Percentiles rank a stretch among this genome's conserved stretches.
Evolutionary conservation across 2,329 filamentous ascomycete genomes (phyloP).

Genomic region (Huntiella decipiens): DNA sequence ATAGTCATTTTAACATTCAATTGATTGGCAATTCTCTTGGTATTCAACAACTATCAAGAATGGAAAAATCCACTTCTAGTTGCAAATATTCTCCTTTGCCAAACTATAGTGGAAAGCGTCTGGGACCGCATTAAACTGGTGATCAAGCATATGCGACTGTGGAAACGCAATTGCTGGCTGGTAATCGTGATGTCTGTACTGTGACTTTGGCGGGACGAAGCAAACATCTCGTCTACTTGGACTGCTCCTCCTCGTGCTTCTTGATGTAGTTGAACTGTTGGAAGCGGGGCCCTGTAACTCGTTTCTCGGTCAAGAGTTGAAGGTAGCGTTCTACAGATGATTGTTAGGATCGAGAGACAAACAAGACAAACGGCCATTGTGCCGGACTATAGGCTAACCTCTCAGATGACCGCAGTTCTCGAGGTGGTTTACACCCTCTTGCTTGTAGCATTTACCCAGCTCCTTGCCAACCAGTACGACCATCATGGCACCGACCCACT

Average conservation of each 20-base stretch:
- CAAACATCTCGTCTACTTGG: background rate
- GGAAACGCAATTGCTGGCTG: constrained; percentile 7
- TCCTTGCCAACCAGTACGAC: constrained; percentile 64
- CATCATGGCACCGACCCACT: constrained; percentile 87
- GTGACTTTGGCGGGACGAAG: background rate
- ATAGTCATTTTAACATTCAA: too few relatives aligned
- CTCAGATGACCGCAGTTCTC: constrained; percentile 69
- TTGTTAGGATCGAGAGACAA: constrained; percentile 8
- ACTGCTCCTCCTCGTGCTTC: constrained; percentile 24
- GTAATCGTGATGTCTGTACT: constrained; percentile 9
- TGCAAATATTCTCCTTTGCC: too few relatives aligned
- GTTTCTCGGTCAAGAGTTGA: constrained; percentile 54
- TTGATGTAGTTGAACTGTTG: constrained; percentile 58
- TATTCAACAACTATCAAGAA: too few relatives aligned
- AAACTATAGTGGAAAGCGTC: constrained; percentile 1
- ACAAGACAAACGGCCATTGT: background rate
- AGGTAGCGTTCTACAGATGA: constrained; percentile 52
- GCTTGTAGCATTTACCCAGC: constrained; percentile 68
- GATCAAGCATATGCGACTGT: background rate
- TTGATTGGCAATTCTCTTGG: too few relatives aligned
- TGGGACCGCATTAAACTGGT: constrained; percentile 8
- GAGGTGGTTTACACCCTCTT: constrained; percentile 70
- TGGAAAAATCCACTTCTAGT: too few relatives aligned
- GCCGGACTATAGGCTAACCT: constrained; percentile 37
- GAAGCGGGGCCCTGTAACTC: constrained; percentile 62